phyloP scores from a whole-genome alignment of 1,284 basidiomycete genomes.

The Takashimella tepidaria region DNA sequence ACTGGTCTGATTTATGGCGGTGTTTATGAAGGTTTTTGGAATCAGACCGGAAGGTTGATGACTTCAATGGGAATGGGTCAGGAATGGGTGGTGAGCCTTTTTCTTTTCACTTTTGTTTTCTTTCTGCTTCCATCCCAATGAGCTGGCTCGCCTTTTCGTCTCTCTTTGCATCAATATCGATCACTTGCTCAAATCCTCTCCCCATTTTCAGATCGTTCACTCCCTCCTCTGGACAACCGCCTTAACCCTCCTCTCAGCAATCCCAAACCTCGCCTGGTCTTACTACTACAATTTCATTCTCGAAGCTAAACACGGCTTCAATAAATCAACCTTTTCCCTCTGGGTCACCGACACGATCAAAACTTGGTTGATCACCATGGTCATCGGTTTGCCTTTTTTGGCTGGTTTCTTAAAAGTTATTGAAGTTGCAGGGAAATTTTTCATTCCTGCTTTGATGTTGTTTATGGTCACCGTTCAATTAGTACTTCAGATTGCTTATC shows the following conservation, averaged over 20 bases:
- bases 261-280: conserved; percentile 66
- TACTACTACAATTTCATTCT: conserved; percentile 88
- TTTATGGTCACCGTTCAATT: conserved; percentile 83
- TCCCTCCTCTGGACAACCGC: conserved; percentile 73
- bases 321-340: conserved; percentile 75
- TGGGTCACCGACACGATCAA: conserved; percentile 78
- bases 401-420: conserved; percentile 83
- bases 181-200: too few species aligned
- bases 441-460: conserved; percentile 82
- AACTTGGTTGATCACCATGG: conserved; percentile 65
- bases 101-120: too few species aligned
- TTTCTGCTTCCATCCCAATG: too few species aligned
- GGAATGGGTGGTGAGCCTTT: conserved; percentile 34
- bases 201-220: conserved; percentile 62
- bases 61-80: conserved; percentile 52
- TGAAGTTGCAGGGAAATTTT: conserved; percentile 83
- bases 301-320: conserved; percentile 94
- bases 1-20: conserved; percentile 68
- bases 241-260: conserved; percentile 61
- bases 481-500: conserved; percentile 76
- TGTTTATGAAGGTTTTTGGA: conserved; percentile 76
- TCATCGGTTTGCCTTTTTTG: conserved; percentile 81
- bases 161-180: too few species aligned
- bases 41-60: conserved; percentile 25
- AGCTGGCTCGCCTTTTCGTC: too few species aligned